These are phyloP conservation scores for Paxillus rubicundulus DNA, from an alignment of 768 basidiomycete genomes.

Conservation along the genomic window DNA sequence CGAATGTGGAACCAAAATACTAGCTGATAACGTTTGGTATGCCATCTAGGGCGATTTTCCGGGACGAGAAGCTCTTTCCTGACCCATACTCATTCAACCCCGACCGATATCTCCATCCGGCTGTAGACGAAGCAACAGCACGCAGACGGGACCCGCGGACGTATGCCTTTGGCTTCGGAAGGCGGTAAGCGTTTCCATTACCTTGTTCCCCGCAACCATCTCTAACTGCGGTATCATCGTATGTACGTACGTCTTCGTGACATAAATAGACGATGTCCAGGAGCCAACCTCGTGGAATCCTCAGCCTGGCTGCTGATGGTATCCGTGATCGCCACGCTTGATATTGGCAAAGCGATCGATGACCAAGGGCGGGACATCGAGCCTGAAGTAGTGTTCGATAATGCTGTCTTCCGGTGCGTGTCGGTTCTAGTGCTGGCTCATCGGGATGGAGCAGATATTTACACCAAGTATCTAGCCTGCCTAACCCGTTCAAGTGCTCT, in stretches of 20 bases:
- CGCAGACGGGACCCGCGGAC: slow-evolving; percentile 41
- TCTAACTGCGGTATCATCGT: no score
- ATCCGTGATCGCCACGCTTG: slow-evolving; percentile 54
- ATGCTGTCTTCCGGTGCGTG: slow-evolving; percentile 60
- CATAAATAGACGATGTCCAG: slow-evolving; percentile 55
- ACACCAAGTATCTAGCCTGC: slow-evolving; percentile 34
- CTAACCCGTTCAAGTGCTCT: slow-evolving; percentile 46
- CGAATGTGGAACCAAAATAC: background rate
- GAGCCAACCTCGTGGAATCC: slow-evolving; percentile 58
- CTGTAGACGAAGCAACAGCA: slow-evolving; percentile 18
- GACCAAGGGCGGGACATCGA: slow-evolving; percentile 46
- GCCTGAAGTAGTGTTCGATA: slow-evolving; percentile 53
- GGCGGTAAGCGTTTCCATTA: slow-evolving; percentile 27
- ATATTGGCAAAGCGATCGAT: slow-evolving; percentile 51
- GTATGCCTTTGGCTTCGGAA: slow-evolving; percentile 49
- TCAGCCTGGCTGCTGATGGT: slow-evolving; percentile 60
- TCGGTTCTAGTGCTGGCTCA: background rate
- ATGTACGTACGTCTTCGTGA: background rate
- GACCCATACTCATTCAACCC: slow-evolving; percentile 52
- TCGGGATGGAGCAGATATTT: background rate
- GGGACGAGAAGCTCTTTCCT: slow-evolving; percentile 49
- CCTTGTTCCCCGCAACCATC: no score
- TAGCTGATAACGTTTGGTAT: background rate
- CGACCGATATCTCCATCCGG: slow-evolving; percentile 44
- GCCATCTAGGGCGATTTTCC: slow-evolving; percentile 41